Evolutionary conservation across 768 basidiomycete species (phyloP).

Genomic region (Xerocomellus intermedius): DNA sequence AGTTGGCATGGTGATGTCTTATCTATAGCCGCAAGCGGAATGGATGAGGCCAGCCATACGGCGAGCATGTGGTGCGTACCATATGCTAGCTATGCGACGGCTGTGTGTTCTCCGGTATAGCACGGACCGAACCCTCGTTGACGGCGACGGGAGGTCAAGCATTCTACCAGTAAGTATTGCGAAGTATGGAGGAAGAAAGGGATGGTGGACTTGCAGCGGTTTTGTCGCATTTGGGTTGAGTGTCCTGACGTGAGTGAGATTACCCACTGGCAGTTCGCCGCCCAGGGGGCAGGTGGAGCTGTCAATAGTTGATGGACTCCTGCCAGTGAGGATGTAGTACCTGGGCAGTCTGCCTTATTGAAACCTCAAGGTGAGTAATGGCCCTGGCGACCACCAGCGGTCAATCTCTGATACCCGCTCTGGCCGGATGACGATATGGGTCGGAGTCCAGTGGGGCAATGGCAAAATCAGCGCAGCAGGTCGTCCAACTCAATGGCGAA

Average conservation of each 20-base stretch:
- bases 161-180: no score
- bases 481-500: constrained; percentile 22
- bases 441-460: constrained; percentile 9
- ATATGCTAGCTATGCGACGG: background rate
- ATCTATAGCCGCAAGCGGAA: background rate
- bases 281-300: background rate
- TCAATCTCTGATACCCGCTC: background rate
- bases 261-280: no score
- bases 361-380: background rate
- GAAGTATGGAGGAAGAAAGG: no score
- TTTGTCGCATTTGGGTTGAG: background rate
- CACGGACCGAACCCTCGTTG: background rate
- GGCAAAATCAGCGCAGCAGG: constrained; percentile 28
- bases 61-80: background rate
- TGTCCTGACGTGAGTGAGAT: background rate
- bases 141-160: background rate
- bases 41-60: background rate
- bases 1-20: constrained; percentile 9
- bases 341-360: background rate
- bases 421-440: background rate
- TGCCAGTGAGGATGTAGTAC: background rate
- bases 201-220: no score
- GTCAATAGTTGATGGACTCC: no score
- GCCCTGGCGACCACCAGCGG: background rate
- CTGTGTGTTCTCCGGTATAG: background rate